These are phyloP conservation scores for Lipomyces sp. DNA, from an alignment of 805 yeast species.

Conservation along the genomic window DNA sequence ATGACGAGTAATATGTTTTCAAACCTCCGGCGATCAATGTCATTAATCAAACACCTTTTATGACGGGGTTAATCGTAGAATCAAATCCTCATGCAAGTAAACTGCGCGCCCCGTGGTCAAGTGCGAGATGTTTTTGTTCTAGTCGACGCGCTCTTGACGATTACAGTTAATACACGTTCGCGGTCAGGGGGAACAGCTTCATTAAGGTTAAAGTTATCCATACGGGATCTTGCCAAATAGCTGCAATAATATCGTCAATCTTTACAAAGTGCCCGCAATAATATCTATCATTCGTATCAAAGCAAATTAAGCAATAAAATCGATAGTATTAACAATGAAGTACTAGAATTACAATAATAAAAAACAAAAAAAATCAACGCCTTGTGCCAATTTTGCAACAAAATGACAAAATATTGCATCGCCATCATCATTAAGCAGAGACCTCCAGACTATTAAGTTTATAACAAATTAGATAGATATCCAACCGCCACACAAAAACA, in stretches of 20 bases:
- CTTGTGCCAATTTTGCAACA: neutral
- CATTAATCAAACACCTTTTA: no score
- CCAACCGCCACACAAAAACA: neutral
- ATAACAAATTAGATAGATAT: neutral
- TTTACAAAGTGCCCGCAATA: no score
- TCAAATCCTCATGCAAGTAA: no score
- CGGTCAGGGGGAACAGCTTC: no score
- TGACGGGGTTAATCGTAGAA: no score
- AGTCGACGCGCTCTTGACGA: no score
- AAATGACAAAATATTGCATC: neutral
- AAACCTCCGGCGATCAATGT: no score
- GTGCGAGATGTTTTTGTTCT: no score
- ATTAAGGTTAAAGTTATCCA: no score
- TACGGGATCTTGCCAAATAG: neutral
- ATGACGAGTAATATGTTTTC: no score
- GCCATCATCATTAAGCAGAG: neutral
- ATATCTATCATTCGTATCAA: neutral
- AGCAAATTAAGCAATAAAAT: neutral
- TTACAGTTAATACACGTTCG: no score
- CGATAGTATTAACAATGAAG: neutral
- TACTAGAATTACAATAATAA: neutral
- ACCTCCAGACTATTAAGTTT: neutral
- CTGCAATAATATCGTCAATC: neutral
- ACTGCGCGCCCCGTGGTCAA: no score
- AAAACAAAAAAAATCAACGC: neutral